phyloP scores from a whole-genome alignment of 2,329 filamentous ascomycete species.

The Plenodomus tracheiphilus region DNA sequence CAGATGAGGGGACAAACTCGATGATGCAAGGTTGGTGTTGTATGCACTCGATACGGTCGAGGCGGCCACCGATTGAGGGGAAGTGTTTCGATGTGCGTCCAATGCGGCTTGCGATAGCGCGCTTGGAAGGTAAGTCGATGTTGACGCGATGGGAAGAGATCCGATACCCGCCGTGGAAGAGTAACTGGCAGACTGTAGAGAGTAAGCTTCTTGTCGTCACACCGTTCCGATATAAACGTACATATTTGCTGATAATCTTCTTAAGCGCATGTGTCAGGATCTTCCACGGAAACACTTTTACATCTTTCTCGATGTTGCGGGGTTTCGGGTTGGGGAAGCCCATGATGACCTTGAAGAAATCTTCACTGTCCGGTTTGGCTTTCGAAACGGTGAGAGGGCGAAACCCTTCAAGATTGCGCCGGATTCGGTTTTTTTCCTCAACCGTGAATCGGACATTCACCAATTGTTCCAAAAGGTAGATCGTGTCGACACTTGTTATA shows the following conservation, averaged over 20 bases:
- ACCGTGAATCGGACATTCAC: slow-evolving; percentile 87
- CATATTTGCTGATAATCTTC: slow-evolving; percentile 99
- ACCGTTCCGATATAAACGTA: slow-evolving; percentile 49
- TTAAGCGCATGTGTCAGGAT: slow-evolving; percentile 83
- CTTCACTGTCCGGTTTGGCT: slow-evolving; percentile 86
- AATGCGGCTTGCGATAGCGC: slow-evolving; percentile 53
- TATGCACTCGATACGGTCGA: slow-evolving; percentile 51
- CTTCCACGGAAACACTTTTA: slow-evolving; percentile 98
- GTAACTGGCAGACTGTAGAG: slow-evolving; percentile 65
- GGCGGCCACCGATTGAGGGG: slow-evolving; percentile 53
- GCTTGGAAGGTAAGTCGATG: slow-evolving; percentile 42
- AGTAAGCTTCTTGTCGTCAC: slow-evolving; percentile 40
- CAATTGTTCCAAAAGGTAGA: slow-evolving; percentile 88
- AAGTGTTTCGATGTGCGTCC: slow-evolving; percentile 52
- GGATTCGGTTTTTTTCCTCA: slow-evolving; percentile 97
- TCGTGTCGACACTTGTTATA: slow-evolving; percentile 96
- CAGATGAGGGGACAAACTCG: slow-evolving; percentile 51
- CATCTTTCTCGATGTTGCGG: slow-evolving; percentile 97
- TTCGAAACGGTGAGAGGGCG: slow-evolving; percentile 92
- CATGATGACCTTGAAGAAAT: slow-evolving; percentile 99
- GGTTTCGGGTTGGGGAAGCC: slow-evolving; percentile 93
- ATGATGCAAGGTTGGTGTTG: slow-evolving; percentile 47
- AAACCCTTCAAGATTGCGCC: slow-evolving; percentile 93
- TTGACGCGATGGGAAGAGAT: slow-evolving; percentile 45
- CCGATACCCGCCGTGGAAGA: slow-evolving; percentile 63